Evolutionary conservation across 768 basidiomycete species (phyloP).

Genomic region (Amanita pseudoporphyria): DNA sequence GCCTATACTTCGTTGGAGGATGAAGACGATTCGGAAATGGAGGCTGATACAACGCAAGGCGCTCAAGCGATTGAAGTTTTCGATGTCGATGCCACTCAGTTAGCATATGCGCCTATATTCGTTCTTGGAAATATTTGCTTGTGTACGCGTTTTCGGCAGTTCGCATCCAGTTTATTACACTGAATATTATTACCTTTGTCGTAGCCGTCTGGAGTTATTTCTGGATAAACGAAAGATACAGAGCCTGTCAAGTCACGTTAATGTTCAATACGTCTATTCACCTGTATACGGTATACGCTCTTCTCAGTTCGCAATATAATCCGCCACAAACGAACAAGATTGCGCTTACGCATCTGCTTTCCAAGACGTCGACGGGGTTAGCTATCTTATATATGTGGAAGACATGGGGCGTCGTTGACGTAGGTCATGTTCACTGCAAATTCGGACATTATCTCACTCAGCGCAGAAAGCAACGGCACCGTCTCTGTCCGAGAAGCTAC

Average conservation of each 20-base stretch:
- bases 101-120: conserved; percentile 15
- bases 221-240: conserved; percentile 12
- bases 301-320: conserved; percentile 17
- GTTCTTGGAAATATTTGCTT: conserved; percentile 15
- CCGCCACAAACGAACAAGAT: conserved; percentile 13
- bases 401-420: conserved; percentile 21
- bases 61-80: neutral
- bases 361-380: conserved; percentile 31
- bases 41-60: neutral
- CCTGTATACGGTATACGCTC: conserved; percentile 24
- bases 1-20: neutral
- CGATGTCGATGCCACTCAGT: conserved; percentile 11
- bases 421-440: conserved; percentile 9
- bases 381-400: conserved; percentile 24
- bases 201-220: conserved; percentile 21
- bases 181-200: neutral
- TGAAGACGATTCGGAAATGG: neutral
- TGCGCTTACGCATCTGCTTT: conserved; percentile 29
- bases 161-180: neutral
- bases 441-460: neutral
- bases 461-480: conserved; percentile 15
- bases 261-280: conserved; percentile 24
- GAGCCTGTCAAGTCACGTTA: conserved; percentile 13
- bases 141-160: conserved; percentile 9
- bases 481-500: conserved; percentile 15